Base-by-base conservation (phyloP, 208 protist species). In the Crithidia brevicula region DNA sequence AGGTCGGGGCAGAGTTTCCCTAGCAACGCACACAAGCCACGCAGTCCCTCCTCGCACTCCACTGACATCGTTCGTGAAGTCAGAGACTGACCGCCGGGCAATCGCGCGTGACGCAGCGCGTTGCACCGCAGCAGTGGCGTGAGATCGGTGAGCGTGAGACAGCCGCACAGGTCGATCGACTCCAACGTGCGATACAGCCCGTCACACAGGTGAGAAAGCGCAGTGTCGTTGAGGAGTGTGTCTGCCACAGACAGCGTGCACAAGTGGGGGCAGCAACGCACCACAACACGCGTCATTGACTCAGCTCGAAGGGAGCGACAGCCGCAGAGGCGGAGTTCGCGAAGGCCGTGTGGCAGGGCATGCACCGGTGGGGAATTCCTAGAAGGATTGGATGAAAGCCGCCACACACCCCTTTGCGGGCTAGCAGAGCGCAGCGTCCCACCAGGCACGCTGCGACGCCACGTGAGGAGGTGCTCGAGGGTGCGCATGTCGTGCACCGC, bases 1-100 rank as follows among this genome's bases (percentile, higher is more conserved):
- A 62, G 40, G 25, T 50, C 25, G 6, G 40, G 56, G 27, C 56
- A 62, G 56, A 62, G 40, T 4, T 27, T 23, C 25, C 56, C 56
- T 1, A 50, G 36, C 40, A 50, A 16, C 56, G 36, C 56, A 6
- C 40, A 50, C 11, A 62, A 18, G 13, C 27, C 56, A 9, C 36
- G 56, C 56, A 62, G 27, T 1, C 56, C 56, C 27, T 62, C 56
- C 25, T 25, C 16, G 8, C 3, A 34, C 40, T 50, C 40, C 9
- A 62, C 40, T 40, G 56, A 30, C 40, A 50, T 62, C 27, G 56
- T 50, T 16, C 56, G 56, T 11, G 40, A 11, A 16, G 9, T 40
- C 5, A 62, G 23, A 3, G 27, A 22, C 27, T 62, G 56, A 4
- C 56, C 56, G 13, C 40, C 40, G 23, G 40, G 56, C 3, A 62